These are phyloP conservation scores for Citrullus amarus DNA, from an alignment of 306 rosid genomes.

Conservation along the genomic window DNA sequence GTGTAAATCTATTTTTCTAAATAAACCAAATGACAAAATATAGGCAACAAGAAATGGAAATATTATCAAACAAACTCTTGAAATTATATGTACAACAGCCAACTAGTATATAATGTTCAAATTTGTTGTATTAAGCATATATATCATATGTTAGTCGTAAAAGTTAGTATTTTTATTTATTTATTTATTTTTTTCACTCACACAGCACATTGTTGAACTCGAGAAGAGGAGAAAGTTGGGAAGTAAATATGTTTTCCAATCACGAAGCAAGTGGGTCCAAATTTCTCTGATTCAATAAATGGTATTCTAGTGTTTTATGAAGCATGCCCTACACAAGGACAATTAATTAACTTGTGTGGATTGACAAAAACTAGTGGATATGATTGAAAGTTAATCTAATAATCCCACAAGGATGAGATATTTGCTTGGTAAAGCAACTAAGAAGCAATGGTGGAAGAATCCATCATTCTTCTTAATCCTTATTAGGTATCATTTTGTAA, in stretches of 20 bases:
- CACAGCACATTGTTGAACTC: background rate
- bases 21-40: too few relatives aligned
- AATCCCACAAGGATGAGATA: background rate
- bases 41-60: too few relatives aligned
- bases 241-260: background rate
- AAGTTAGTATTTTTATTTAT: background rate
- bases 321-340: background rate
- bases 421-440: conserved; percentile 3
- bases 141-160: background rate
- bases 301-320: background rate
- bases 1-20: too few relatives aligned
- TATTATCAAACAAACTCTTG: too few relatives aligned
- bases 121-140: background rate
- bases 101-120: background rate
- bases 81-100: too few relatives aligned
- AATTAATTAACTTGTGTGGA: background rate
- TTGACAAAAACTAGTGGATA: conserved; percentile 1
- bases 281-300: background rate
- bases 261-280: background rate
- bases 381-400: background rate
- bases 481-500: background rate
- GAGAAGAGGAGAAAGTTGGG: background rate
- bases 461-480: conserved; percentile 2
- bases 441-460: background rate
- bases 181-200: background rate